Conservation (phyloP, 257 asterid species). For the Catharanthus roseus region DNA sequence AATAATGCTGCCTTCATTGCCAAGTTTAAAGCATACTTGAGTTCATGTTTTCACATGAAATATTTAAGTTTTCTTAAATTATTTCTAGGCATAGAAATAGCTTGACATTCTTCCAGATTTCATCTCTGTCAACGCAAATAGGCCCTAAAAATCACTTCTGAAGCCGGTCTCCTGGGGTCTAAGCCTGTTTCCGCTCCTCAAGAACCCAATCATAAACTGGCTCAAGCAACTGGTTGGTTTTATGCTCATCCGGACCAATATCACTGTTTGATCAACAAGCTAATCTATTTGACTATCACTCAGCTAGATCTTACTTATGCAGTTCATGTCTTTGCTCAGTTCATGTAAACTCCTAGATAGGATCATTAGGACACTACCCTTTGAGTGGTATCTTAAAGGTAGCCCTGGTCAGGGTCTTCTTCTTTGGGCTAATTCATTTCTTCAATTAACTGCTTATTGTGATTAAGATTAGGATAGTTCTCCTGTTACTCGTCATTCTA, state of each 20-base stretch:
- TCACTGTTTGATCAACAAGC: neutral
- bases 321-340: neutral
- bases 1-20: too few species aligned
- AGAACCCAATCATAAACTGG: neutral
- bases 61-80: too few species aligned
- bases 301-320: neutral
- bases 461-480: too few species aligned
- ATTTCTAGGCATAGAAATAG: neutral
- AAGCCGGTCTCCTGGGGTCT: neutral
- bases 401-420: neutral
- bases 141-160: neutral
- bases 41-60: too few species aligned
- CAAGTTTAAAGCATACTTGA: too few species aligned
- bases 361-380: neutral
- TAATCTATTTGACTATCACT: neutral
- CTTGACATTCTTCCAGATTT: neutral
- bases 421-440: neutral
- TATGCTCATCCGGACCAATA: neutral
- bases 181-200: neutral
- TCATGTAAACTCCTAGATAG: neutral
- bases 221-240: neutral
- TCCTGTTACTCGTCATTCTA: neutral
- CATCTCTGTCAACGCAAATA: neutral
- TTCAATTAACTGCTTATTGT: neutral
- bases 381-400: neutral